Conservation (phyloP, 305 asterid genomes). For the Petunia hybrid region DNA sequence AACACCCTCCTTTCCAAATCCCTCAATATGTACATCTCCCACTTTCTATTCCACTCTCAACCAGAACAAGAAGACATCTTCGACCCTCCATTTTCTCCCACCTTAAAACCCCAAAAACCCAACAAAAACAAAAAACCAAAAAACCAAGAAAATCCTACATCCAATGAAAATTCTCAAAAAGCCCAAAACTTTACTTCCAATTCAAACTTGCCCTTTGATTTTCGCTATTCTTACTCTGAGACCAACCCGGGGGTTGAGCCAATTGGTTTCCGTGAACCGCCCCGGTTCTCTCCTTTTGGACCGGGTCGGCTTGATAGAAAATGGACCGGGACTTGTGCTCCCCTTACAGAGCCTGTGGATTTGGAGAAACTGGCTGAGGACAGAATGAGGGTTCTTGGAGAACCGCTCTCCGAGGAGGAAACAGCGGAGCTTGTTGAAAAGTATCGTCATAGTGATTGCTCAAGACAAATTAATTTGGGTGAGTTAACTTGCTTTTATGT, state of each 20-base stretch:
- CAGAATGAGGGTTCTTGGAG: slow-evolving; percentile 61
- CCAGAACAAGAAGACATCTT: slow-evolving; percentile 45
- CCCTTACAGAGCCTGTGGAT: slow-evolving; percentile 47
- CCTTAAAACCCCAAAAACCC: slow-evolving; percentile 38
- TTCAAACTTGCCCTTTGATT: slow-evolving; percentile 76
- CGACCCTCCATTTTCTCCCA: slow-evolving; percentile 75
- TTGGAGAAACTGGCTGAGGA: slow-evolving; percentile 59
- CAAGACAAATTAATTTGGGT: slow-evolving; percentile 91
- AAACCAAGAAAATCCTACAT: not conserved
- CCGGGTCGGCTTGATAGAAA: slow-evolving; percentile 83
- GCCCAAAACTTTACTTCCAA: slow-evolving; percentile 38
- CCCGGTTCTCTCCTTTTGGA: slow-evolving; percentile 81
- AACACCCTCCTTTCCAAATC: slow-evolving; percentile 15
- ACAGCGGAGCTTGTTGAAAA: slow-evolving; percentile 73
- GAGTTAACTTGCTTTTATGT: slow-evolving; percentile 3
- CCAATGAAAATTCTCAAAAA: slow-evolving; percentile 14
- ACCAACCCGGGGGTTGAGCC: slow-evolving; percentile 67
- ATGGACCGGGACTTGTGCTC: slow-evolving; percentile 86
- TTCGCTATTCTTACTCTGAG: slow-evolving; percentile 85
- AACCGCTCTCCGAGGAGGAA: slow-evolving; percentile 72
- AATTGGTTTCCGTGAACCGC: slow-evolving; percentile 83
- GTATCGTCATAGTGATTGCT: slow-evolving; percentile 72
- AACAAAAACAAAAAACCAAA: slow-evolving; percentile 33
- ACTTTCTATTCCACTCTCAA: slow-evolving; percentile 41
- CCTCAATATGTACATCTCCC: slow-evolving; percentile 26